Conservation (phyloP, 352 stramenopile genomes). For the Phytophthora meadii region DNA sequence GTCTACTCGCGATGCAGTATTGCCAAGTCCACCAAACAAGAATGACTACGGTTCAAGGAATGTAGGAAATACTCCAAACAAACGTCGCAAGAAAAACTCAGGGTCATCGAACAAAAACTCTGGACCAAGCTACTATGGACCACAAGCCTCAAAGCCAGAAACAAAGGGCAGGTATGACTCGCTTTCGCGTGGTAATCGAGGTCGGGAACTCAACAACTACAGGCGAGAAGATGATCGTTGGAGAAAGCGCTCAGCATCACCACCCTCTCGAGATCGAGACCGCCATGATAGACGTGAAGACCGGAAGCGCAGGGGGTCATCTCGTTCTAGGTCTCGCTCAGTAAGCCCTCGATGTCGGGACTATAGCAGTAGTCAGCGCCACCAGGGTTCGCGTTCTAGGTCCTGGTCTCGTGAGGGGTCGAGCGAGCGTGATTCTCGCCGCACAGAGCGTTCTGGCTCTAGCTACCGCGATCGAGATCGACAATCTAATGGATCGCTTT, state of each 20-base stretch:
- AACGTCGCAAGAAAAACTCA: constrained; percentile 29
- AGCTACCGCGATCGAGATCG: constrained; percentile 24
- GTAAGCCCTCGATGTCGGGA: constrained; percentile 34
- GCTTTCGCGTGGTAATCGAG: constrained; percentile 16
- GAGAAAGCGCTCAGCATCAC: constrained; percentile 31
- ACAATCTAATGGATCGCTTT: constrained; percentile 16
- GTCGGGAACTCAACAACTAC: constrained; percentile 19
- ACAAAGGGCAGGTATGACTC: constrained; percentile 28
- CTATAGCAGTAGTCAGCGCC: constrained; percentile 19
- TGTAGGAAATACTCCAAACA: constrained; percentile 23
- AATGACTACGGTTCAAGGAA: constrained; percentile 16
- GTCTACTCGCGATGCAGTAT: neutral
- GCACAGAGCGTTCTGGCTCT: constrained; percentile 7
- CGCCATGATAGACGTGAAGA: constrained; percentile 28
- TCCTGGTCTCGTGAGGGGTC: constrained; percentile 35
- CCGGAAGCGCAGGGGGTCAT: constrained; percentile 30
- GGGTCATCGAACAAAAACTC: constrained; percentile 24
- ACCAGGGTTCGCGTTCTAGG: constrained; percentile 28
- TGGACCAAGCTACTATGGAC: constrained; percentile 46
- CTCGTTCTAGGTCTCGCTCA: constrained; percentile 43
- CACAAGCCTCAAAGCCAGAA: constrained; percentile 19
- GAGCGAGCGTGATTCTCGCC: constrained; percentile 30
- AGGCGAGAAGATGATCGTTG: constrained; percentile 28
- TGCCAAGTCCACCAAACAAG: constrained; percentile 3
- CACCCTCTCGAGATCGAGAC: constrained; percentile 23